These are phyloP conservation scores for Euphorbia peplus DNA, from an alignment of 345 rosid genomes.

Conservation along the genomic window DNA sequence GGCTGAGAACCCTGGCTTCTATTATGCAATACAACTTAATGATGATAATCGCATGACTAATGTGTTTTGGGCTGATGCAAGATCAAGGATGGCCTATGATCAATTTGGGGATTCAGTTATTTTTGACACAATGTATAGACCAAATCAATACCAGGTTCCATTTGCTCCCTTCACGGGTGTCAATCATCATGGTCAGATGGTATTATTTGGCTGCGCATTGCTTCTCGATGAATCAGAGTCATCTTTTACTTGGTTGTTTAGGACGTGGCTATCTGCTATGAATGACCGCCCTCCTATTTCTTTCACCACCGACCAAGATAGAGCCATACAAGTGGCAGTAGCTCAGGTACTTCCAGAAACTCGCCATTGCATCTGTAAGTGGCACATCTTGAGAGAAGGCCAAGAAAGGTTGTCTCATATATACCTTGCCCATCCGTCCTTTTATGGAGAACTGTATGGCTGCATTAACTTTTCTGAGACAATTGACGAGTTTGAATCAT, in stretches of 20 bases:
- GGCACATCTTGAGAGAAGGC: constrained; percentile 74
- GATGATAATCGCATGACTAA: constrained; percentile 60
- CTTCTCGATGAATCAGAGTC: constrained; percentile 66
- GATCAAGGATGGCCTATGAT: constrained; percentile 57
- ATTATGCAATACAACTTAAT: constrained; percentile 65
- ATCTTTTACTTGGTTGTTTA: constrained; percentile 62
- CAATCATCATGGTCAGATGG: constrained; percentile 64
- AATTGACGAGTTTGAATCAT: constrained; percentile 59
- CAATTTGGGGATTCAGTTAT: constrained; percentile 64
- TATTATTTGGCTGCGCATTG: constrained; percentile 65
- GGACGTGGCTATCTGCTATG: constrained; percentile 64
- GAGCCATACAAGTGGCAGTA: constrained; percentile 61
- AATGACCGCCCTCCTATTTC: constrained; percentile 51
- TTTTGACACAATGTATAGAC: constrained; percentile 66
- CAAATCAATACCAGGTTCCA: constrained; percentile 67
- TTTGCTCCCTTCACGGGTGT: constrained; percentile 68
- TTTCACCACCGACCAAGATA: constrained; percentile 66
- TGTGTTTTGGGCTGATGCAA: constrained; percentile 75
- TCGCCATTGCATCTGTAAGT: constrained; percentile 64
- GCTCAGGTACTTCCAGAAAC: constrained; percentile 56
- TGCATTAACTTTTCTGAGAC: constrained; percentile 63
- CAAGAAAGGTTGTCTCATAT: constrained; percentile 65
- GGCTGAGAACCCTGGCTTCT: constrained; percentile 62
- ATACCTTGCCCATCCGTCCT: constrained; percentile 55
- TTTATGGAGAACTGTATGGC: constrained; percentile 56